Evolutionary conservation across 345 rosid genomes (phyloP).

Genomic region (Eucalyptus lansdowneana): DNA sequence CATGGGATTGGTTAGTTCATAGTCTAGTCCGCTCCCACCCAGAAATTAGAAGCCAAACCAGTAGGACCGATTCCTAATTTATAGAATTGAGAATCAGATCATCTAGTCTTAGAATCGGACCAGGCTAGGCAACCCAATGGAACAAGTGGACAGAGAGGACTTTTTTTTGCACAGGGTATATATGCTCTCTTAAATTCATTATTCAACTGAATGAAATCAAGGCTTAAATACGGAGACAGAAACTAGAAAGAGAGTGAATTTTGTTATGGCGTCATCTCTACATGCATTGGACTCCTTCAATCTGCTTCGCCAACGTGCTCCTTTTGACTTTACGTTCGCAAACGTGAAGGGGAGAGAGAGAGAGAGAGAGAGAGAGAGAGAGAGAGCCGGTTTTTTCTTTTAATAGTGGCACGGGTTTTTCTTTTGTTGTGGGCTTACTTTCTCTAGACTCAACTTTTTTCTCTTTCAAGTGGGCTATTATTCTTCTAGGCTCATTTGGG

Average conservation of each 20-base stretch:
- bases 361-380: too few relatives aligned
- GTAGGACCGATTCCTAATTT: too few relatives aligned
- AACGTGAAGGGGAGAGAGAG: background rate
- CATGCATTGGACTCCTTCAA: fast-evolving
- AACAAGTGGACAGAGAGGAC: background rate
- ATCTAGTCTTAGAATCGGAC: too few relatives aligned
- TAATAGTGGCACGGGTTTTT: background rate
- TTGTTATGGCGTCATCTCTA: fast-evolving
- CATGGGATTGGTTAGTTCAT: fast-evolving
- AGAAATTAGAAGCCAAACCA: fast-evolving
- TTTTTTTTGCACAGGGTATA: fast-evolving
- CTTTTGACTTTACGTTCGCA: background rate
- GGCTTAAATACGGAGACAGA: fast-evolving
- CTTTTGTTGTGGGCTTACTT: background rate
- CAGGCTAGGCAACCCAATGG: fast-evolving
- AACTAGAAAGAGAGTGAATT: too few relatives aligned
- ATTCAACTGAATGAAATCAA: fast-evolving
- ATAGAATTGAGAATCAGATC: fast-evolving
- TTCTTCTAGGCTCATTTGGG: background rate
- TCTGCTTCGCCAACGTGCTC: background rate
- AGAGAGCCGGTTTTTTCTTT: too few relatives aligned
- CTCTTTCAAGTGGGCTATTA: background rate
- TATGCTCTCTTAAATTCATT: background rate
- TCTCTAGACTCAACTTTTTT: background rate
- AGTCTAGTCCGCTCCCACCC: fast-evolving